Conservation (phyloP, 768 basidiomycete genomes). For the Boletus sp. region DNA sequence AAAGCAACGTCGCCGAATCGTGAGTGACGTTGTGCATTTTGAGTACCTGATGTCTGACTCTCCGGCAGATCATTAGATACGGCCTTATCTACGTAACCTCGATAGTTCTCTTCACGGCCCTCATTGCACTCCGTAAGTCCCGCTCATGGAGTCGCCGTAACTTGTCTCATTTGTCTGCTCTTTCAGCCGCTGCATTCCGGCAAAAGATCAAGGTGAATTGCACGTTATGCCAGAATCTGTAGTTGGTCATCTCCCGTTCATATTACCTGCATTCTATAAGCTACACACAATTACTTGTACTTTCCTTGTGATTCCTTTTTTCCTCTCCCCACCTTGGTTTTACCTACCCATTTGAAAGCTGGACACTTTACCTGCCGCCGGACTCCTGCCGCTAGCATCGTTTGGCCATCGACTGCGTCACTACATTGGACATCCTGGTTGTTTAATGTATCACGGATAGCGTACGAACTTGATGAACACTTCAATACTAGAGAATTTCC, state of each 20-base stretch:
- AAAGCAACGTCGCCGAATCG: conserved; percentile 86
- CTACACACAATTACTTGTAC: conserved; percentile 31
- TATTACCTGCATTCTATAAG: conserved; percentile 27
- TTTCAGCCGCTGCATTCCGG: conserved; percentile 58
- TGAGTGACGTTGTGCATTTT: conserved; percentile 37
- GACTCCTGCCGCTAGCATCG: conserved; percentile 15
- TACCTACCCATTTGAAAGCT: conserved; percentile 1
- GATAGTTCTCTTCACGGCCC: conserved; percentile 65
- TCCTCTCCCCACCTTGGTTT: not conserved
- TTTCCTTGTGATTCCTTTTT: conserved; percentile 4
- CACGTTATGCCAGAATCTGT: conserved; percentile 64
- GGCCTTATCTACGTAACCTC: conserved; percentile 70
- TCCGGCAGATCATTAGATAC: conserved; percentile 72
- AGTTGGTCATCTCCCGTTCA: conserved; percentile 38
- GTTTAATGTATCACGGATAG: conserved; percentile 22
- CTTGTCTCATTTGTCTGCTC: conserved; percentile 5
- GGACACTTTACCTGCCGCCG: conserved; percentile 13
- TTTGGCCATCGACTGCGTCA: conserved; percentile 4
- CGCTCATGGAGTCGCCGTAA: not conserved
- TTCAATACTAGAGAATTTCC: conserved; percentile 5
- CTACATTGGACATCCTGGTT: conserved; percentile 15
- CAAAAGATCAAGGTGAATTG: conserved; percentile 58
- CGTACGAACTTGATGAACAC: conserved; percentile 19
- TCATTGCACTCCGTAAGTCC: conserved; percentile 75
- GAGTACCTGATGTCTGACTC: conserved; percentile 8